phyloP scores from a whole-genome alignment of 106 monocot genomes.

The Phalaenopsis equestris region DNA sequence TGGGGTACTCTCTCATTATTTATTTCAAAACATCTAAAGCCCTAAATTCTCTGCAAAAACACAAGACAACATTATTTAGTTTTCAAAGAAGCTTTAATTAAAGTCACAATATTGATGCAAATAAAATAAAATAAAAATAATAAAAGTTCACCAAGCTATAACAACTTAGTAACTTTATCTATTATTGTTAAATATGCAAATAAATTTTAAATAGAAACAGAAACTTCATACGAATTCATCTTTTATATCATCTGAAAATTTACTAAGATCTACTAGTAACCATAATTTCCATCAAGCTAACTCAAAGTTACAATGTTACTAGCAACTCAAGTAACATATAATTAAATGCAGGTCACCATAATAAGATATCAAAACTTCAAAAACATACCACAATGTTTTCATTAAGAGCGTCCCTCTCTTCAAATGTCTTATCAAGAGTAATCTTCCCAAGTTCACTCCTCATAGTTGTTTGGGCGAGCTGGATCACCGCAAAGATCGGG shows the following conservation, averaged over 20 bases:
- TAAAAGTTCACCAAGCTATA: neutral
- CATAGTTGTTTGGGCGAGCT: constrained; percentile 93
- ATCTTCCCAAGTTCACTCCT: constrained; percentile 98
- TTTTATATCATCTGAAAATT: neutral
- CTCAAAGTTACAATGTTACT: neutral
- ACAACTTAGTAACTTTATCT: neutral
- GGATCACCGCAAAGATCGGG: constrained; percentile 74
- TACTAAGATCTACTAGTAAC: neutral
- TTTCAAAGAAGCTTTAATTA: neutral
- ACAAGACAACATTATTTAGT: neutral
- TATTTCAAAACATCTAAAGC: neutral
- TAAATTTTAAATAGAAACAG: neutral
- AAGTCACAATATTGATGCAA: neutral
- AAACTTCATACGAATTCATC: neutral
- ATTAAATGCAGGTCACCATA: neutral
- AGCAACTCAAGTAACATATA: neutral
- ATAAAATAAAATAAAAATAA: neutral
- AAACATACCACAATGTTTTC: constrained; percentile 79
- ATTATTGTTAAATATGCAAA: neutral
- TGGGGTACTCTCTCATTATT: neutral
- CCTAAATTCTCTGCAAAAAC: neutral
- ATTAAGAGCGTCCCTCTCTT: constrained; percentile 77
- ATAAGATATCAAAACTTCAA: neutral
- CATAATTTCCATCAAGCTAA: neutral
- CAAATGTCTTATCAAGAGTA: constrained; percentile 80